Percentiles rank a stretch among this genome's conserved stretches.
These are phyloP conservation scores for Aspergillus ruber DNA, from an alignment of 2,329 filamentous ascomycete genomes.

Conservation along the genomic window DNA sequence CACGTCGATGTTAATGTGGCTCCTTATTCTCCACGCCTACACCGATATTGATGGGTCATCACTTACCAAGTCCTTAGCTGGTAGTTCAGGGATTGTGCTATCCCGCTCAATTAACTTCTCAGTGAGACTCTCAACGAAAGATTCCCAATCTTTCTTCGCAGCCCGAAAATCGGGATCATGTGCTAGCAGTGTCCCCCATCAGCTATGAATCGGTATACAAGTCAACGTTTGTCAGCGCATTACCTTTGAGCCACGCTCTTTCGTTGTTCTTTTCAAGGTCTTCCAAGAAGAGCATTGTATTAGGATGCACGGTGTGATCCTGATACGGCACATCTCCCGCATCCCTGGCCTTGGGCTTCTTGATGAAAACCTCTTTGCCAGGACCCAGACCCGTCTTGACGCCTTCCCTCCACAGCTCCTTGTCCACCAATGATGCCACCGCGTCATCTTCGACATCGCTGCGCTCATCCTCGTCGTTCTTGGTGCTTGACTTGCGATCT, in stretches of 20 bases:
- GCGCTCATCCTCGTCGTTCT: conserved; percentile 51
- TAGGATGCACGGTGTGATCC: conserved; percentile 55
- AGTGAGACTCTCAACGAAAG: conserved; percentile 67
- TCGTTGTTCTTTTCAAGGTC: conserved; percentile 58
- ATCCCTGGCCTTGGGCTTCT: conserved; percentile 57
- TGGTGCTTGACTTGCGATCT: neutral
- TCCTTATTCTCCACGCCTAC: conserved; percentile 1
- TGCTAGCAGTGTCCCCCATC: conserved; percentile 44
- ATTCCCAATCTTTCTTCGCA: conserved; percentile 73
- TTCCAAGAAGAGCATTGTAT: conserved; percentile 55
- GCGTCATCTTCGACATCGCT: conserved; percentile 72
- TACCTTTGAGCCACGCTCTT: conserved; percentile 59
- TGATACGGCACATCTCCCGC: conserved; percentile 53
- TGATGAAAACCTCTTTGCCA: conserved; percentile 56
- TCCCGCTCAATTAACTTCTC: conserved; percentile 66
- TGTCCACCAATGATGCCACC: conserved; percentile 25
- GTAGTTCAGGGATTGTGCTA: conserved; percentile 77
- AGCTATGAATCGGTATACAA: conserved; percentile 3
- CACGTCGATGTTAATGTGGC: conserved; percentile 6
- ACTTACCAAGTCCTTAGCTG: conserved; percentile 69
- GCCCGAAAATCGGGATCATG: conserved; percentile 74
- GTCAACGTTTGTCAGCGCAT: conserved; percentile 5
- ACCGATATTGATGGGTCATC: neutral
- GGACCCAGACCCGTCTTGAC: conserved; percentile 51
- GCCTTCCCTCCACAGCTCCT: conserved; percentile 52